phyloP scores from a whole-genome alignment of 257 asterid species.

The Solanum habrochaites region DNA sequence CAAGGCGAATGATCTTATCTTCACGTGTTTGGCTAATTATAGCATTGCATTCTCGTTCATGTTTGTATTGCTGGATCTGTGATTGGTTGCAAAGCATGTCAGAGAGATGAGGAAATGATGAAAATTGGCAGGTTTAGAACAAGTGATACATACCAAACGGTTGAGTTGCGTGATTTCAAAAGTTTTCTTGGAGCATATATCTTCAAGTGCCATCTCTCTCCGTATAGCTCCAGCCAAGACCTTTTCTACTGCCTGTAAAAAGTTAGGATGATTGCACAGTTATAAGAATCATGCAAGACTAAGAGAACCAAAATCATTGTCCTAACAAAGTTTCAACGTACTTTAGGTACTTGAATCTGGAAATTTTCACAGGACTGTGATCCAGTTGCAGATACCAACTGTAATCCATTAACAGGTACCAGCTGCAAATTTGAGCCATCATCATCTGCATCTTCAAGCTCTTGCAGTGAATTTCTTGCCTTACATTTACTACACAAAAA shows the following conservation, averaged over 20 bases:
- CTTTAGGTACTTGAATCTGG: constrained; percentile 74
- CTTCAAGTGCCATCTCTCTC: constrained; percentile 98
- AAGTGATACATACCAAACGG: constrained; percentile 54
- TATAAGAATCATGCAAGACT: background rate
- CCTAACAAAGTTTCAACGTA: constrained; percentile 18
- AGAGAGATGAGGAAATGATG: background rate
- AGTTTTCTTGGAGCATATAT: constrained; percentile 59
- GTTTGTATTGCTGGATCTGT: constrained; percentile 95
- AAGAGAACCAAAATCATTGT: background rate
- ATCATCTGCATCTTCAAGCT: constrained; percentile 22
- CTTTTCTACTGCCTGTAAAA: constrained; percentile 84
- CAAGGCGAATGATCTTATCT: constrained; percentile 89
- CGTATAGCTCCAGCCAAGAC: constrained; percentile 97
- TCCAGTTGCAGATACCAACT: background rate
- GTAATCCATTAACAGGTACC: constrained; percentile 49
- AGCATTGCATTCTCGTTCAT: constrained; percentile 92
- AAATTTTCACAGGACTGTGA: constrained; percentile 31
- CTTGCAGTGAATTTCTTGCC: constrained; percentile 25
- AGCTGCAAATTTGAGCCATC: constrained; percentile 70
- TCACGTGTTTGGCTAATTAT: constrained; percentile 85
- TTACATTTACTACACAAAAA: constrained; percentile 66
- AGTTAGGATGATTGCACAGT: background rate
- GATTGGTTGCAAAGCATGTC: constrained; percentile 4
- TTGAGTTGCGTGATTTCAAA: constrained; percentile 80
- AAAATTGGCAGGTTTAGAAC: background rate